A percentile compares a stretch with the other conserved stretches of the same genome.
Evolutionary conservation across 345 rosid genomes (phyloP).

Genomic region (Populus simonii): DNA sequence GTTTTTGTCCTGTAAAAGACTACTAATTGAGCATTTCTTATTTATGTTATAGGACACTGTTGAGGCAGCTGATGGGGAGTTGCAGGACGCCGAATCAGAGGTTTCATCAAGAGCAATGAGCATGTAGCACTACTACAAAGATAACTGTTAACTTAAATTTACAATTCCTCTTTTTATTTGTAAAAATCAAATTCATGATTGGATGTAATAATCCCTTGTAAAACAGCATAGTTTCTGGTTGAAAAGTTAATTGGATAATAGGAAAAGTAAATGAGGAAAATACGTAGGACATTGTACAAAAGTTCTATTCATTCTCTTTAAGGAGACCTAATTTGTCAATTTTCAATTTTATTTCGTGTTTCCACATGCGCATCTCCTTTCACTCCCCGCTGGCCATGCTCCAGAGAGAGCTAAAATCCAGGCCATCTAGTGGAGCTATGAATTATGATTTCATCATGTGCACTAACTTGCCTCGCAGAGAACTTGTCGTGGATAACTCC

Average conservation of each 20-base stretch:
- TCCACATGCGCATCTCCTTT: no score
- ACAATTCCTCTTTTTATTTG: constrained; percentile 26
- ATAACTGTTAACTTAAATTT: constrained; percentile 5
- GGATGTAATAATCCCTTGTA: constrained; percentile 38
- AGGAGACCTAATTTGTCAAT: neutral
- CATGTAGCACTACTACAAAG: constrained; percentile 41
- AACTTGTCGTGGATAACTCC: no score
- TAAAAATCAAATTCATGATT: constrained; percentile 31
- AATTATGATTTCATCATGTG: no score
- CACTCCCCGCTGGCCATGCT: no score
- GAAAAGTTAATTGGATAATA: constrained; percentile 14
- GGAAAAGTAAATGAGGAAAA: neutral
- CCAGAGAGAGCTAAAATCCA: no score
- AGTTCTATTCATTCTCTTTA: neutral
- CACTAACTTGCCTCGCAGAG: no score
- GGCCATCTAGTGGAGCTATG: no score
- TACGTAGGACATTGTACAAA: constrained; percentile 6
- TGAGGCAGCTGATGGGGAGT: constrained; percentile 31
- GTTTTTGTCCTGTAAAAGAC: neutral
- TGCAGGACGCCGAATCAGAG: constrained; percentile 59
- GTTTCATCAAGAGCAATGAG: constrained; percentile 63
- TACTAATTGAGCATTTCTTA: neutral
- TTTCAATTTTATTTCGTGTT: neutral
- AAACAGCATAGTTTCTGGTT: constrained; percentile 23
- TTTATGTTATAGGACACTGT: constrained; percentile 37